Conservation (phyloP, 257 asterid genomes). For the Paulownia fortunei region DNA sequence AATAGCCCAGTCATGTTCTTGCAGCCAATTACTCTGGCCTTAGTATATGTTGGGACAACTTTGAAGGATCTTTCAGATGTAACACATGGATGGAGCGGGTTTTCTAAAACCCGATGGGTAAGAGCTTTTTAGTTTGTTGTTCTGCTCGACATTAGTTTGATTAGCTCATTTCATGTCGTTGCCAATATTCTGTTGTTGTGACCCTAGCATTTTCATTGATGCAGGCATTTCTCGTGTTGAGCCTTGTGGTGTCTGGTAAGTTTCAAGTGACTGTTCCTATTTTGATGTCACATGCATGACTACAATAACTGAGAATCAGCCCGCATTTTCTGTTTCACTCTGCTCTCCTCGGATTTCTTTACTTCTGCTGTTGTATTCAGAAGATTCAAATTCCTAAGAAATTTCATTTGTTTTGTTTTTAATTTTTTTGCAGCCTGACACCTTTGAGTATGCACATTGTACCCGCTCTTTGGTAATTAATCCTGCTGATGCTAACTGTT, state of each 20-base stretch:
- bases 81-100: conserved; percentile 82
- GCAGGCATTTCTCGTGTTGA: conserved; percentile 70
- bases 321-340: too few species aligned
- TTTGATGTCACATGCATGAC: neutral
- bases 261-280: neutral
- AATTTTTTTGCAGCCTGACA: neutral
- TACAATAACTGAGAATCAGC: neutral
- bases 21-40: conserved; percentile 88
- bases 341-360: too few species aligned
- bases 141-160: neutral
- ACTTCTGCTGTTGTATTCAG: neutral
- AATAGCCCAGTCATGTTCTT: conserved; percentile 14
- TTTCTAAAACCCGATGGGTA: conserved; percentile 86
- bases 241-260: conserved; percentile 84
- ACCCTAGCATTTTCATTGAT: conserved; percentile 20
- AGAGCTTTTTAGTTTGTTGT: conserved; percentile 25
- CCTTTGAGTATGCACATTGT: too few species aligned
- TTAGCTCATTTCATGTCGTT: neutral
- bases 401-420: neutral
- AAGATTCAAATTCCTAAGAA: neutral
- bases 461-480: neutral
- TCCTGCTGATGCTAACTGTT: neutral
- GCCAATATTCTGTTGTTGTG: neutral
- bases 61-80: conserved; percentile 92
- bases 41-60: conserved; percentile 93